Evolutionary conservation across 331 rosid species (phyloP), one percentile per base, ranked within the genome.

Genomic region (Telfairia occidentalis): DNA sequence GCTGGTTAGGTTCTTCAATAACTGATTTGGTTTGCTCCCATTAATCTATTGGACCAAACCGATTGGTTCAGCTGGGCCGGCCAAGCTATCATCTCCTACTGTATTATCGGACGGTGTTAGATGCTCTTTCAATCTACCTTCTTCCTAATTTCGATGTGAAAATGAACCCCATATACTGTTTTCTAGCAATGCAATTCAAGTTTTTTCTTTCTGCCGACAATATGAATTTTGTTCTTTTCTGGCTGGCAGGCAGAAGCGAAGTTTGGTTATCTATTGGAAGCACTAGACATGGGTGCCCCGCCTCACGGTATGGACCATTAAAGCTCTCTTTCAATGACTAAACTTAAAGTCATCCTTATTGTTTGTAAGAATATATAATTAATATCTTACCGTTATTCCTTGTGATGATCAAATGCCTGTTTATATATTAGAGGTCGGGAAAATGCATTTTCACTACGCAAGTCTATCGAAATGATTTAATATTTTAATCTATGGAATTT

Each of bases 221-320:
- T 76, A 48, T 83, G 77, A 76, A 57, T 65, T 48, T 54, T 74
- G 21, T 75, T 55, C 55, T 82, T 70, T 70, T 70, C 26, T 70
- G 75, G 57, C 24, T 70, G 40, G 48, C 90, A 95, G 97, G 99
- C 97, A 57, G 99, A 95, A 85, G 91, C 89, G 0, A 92, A 95
- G 90, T 92, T 95, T 76, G 97, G 97, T 34, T 88, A 88, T 81
- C 96, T 95, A 81, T 91, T 95, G 35, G 99, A 95, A 81, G 97
- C 99, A 26, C 82, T 95, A 63, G 99, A 92, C 90, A 95, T 92
- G 96, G 99, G 97, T 53, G 99, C 97, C 83, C 99, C 97, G 78
- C 97, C 99, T 53, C 99, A 92, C 77, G 99, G 99, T 95, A 92
- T 78, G 82, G 60, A 67, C 45, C 59, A 48, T 48, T 45, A 66